Evolutionary conservation across 2,329 filamentous ascomycete species (phyloP).

Genomic region (Onygenales sp.): DNA sequence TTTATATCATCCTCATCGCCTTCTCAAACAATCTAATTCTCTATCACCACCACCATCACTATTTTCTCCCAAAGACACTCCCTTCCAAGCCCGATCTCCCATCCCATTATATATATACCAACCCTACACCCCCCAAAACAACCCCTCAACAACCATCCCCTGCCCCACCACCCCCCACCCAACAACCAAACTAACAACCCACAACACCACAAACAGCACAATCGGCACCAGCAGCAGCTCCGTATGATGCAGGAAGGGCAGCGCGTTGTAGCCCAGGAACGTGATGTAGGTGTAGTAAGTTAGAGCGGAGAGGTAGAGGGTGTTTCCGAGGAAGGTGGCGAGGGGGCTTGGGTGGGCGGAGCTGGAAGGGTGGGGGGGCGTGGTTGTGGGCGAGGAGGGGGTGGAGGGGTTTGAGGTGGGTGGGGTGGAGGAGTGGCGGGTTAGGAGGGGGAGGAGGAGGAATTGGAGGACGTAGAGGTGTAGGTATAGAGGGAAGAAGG

Average conservation of each 20-base stretch:
- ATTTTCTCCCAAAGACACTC: not conserved
- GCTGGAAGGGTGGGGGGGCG: constrained; percentile 14
- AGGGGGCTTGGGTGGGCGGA: constrained; percentile 29
- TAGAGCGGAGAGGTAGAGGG: constrained; percentile 55
- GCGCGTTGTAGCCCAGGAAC: constrained; percentile 59
- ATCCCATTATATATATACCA: not conserved
- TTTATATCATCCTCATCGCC: too few species aligned
- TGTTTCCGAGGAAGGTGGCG: constrained; percentile 52
- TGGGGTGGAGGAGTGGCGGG: constrained; percentile 36
- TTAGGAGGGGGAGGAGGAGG: constrained; percentile 52
- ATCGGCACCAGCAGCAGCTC: constrained; percentile 56
- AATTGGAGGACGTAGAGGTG: constrained; percentile 60
- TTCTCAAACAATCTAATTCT: not conserved
- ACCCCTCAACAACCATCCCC: constrained; percentile 31
- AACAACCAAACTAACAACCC: constrained; percentile 42
- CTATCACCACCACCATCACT: too few species aligned
- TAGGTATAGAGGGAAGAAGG: constrained; percentile 59
- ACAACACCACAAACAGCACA: constrained; percentile 49
- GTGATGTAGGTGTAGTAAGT: constrained; percentile 60
- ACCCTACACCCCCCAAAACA: constrained; percentile 33
- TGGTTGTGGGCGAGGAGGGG: constrained; percentile 42
- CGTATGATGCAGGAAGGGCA: constrained; percentile 59
- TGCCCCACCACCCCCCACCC: constrained; percentile 38
- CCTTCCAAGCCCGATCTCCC: not conserved
- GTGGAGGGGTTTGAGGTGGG: constrained; percentile 47